Evolutionary conservation across 179 eudicot genomes (phyloP).

Genomic region (Drosera spatulata): DNA sequence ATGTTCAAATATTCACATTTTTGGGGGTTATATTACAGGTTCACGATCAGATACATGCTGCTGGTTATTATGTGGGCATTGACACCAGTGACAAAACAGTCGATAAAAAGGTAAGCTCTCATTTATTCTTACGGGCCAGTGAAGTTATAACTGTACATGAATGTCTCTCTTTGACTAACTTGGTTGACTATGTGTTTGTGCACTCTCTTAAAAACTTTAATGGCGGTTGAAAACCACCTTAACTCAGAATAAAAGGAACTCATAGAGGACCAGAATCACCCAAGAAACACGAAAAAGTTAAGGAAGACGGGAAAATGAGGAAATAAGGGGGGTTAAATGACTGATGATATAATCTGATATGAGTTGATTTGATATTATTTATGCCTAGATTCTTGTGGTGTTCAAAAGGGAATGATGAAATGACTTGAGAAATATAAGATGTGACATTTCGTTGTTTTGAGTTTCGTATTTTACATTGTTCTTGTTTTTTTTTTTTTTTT

Average conservation of each 20-base stretch:
- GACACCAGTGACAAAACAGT: constrained; percentile 76
- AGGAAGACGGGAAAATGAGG: not conserved
- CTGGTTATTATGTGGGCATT: constrained; percentile 75
- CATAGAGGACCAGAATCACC: not conserved
- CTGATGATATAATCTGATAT: too few relatives aligned
- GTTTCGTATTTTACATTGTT: too few relatives aligned
- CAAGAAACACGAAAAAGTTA: not conserved
- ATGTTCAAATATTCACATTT: not conserved
- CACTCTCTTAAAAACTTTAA: too few relatives aligned
- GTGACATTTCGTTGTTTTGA: too few relatives aligned
- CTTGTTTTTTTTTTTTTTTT: too few relatives aligned
- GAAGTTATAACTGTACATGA: not conserved
- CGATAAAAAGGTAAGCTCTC: constrained; percentile 59
- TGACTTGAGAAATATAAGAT: too few relatives aligned
- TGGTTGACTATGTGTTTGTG: not conserved
- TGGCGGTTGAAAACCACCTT: not conserved
- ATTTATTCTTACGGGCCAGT: too few relatives aligned
- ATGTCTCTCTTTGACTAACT: not conserved
- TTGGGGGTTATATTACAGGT: constrained; percentile 29
- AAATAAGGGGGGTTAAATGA: not conserved
- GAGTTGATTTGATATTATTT: too few relatives aligned
- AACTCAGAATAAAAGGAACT: not conserved
- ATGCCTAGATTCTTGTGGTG: too few relatives aligned
- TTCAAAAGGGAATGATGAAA: too few relatives aligned
- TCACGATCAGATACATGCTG: constrained; percentile 57